Evolutionary conservation across 73 alveolate genomes (phyloP).

Genomic region (Paramecium caudatum): DNA sequence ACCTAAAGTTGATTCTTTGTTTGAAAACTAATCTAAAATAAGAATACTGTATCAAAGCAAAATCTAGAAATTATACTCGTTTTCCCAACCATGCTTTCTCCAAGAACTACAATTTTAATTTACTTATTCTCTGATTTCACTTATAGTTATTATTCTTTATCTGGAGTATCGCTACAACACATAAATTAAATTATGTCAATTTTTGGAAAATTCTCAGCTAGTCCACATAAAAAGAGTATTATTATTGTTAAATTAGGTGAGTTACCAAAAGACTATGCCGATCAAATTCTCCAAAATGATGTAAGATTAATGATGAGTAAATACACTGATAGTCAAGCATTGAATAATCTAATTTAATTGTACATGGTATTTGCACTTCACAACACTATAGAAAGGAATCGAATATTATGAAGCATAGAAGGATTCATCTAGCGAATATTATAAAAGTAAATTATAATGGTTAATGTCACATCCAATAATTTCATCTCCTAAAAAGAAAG

Average conservation of each 20-base stretch:
- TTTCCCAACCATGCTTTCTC: slow-evolving; percentile 24
- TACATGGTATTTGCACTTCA: slow-evolving; percentile 22
- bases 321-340: slow-evolving; percentile 11
- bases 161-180: too few relatives aligned
- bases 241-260: slow-evolving; percentile 32
- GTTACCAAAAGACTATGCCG: slow-evolving; percentile 44
- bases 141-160: not conserved
- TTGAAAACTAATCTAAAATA: not conserved
- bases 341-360: slow-evolving; percentile 9
- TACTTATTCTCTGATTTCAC: slow-evolving; percentile 8
- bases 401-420: slow-evolving; percentile 37
- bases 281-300: not conserved
- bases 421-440: slow-evolving; percentile 11
- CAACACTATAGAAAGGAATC: slow-evolving; percentile 42
- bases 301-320: slow-evolving; percentile 14
- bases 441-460: slow-evolving; percentile 18
- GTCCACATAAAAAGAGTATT: slow-evolving; percentile 1
- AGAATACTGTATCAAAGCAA: slow-evolving; percentile 23
- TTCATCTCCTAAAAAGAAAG: not conserved
- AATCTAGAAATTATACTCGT: not conserved
- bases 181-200: slow-evolving; percentile 3
- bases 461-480: slow-evolving; percentile 18
- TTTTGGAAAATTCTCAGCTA: not conserved
- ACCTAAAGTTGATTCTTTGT: slow-evolving; percentile 20
- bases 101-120: slow-evolving; percentile 6